phyloP scores from a whole-genome alignment of 768 basidiomycete genomes.

The Suillus americanus region DNA sequence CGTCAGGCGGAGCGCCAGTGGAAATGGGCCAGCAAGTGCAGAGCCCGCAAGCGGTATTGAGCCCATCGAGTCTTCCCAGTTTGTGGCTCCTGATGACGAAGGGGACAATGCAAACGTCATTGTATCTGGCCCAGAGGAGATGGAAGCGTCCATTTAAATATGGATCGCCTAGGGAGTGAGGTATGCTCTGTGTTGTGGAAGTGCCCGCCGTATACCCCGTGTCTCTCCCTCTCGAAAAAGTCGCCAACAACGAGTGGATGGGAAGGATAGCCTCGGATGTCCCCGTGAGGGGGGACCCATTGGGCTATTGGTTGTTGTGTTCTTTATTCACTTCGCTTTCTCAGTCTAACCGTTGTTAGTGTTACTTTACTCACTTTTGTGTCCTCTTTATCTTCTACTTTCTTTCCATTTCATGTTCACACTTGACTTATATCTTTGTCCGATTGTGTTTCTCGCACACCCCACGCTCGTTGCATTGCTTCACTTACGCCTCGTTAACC shows the following conservation, averaged over 20 bases:
- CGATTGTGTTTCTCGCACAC: constrained; percentile 22
- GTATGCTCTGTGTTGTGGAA: not conserved
- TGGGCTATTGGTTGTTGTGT: constrained; percentile 66
- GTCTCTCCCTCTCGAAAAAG: not conserved
- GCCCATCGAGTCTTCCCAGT: not conserved
- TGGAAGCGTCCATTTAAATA: not conserved
- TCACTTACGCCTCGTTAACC: constrained; percentile 33
- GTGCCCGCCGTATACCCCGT: constrained; percentile 1
- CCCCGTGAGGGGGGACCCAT: constrained; percentile 25
- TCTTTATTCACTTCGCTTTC: constrained; percentile 49
- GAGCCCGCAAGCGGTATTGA: constrained; percentile 6
- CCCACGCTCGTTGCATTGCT: constrained; percentile 32
- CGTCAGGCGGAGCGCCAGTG: constrained; percentile 47
- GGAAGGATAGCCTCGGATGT: constrained; percentile 22
- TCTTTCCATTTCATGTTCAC: constrained; percentile 36
- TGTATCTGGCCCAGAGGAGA: constrained; percentile 3
- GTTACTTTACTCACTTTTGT: constrained; percentile 32
- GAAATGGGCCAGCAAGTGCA: constrained; percentile 31
- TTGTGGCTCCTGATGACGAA: not conserved
- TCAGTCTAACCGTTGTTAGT: constrained; percentile 18
- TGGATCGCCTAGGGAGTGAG: not conserved
- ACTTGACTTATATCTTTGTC: constrained; percentile 22
- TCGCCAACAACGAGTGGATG: constrained; percentile 16
- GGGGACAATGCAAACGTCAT: not conserved
- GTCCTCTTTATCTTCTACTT: constrained; percentile 29